These are phyloP conservation scores for Lactarius vividus DNA, from an alignment of 768 basidiomycete species.

Conservation along the genomic window DNA sequence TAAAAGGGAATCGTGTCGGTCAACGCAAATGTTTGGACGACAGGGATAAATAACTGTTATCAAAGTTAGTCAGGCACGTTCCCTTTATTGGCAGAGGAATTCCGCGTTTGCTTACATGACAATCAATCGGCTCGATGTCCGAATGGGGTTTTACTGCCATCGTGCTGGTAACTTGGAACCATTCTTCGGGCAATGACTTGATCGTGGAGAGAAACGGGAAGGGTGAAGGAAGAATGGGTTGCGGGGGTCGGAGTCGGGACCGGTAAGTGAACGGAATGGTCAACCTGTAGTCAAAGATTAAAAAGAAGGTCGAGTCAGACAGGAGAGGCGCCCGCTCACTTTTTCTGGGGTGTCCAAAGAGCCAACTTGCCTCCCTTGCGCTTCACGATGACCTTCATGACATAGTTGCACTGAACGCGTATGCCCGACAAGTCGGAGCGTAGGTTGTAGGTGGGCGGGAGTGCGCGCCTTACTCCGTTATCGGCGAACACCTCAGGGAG, in stretches of 20 bases:
- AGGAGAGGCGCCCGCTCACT: slow-evolving; percentile 35
- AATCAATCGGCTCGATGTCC: slow-evolving; percentile 41
- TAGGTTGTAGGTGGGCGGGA: slow-evolving; percentile 50
- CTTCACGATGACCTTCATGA: slow-evolving; percentile 42
- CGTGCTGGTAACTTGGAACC: slow-evolving; percentile 49
- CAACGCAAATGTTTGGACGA: slow-evolving; percentile 51
- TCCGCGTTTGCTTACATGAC: slow-evolving; percentile 44
- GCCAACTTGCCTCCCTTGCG: slow-evolving; percentile 40
- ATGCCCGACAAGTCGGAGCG: slow-evolving; percentile 35
- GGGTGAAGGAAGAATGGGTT: slow-evolving; percentile 46
- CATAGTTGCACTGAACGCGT: slow-evolving; percentile 42
- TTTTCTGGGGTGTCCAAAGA: slow-evolving; percentile 46
- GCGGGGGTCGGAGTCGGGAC: slow-evolving; percentile 54
- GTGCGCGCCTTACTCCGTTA: slow-evolving; percentile 18
- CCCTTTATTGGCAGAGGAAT: neutral
- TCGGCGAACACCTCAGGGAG: slow-evolving; percentile 21
- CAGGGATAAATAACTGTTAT: slow-evolving; percentile 57
- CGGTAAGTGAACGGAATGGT: slow-evolving; percentile 49
- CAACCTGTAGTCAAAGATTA: slow-evolving; percentile 35
- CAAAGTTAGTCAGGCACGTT: neutral
- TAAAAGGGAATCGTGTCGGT: slow-evolving; percentile 62
- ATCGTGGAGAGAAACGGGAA: slow-evolving; percentile 54
- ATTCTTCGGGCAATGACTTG: slow-evolving; percentile 65
- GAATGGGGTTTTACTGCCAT: slow-evolving; percentile 41
- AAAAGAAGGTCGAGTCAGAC: neutral